phyloP scores from a whole-genome alignment of 1,284 basidiomycete genomes.

The Fomitopsis palustris region DNA sequence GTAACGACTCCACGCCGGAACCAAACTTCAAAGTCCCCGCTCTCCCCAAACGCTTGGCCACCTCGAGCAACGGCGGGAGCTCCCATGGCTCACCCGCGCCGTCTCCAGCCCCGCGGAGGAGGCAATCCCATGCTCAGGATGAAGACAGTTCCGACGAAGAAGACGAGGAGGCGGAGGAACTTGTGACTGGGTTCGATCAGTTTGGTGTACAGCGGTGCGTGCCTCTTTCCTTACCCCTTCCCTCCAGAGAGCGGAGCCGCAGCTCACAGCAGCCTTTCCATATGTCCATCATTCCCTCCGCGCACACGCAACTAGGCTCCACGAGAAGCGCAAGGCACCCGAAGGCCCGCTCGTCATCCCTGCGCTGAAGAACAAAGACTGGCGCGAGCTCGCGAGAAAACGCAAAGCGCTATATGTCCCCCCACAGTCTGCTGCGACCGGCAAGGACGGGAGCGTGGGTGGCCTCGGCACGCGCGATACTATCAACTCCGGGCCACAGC shows the following conservation, averaged over 20 bases:
- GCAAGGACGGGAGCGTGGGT: slow-evolving; percentile 74
- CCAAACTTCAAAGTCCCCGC: slow-evolving; percentile 53
- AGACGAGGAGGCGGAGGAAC: slow-evolving; percentile 55
- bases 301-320: slow-evolving; percentile 33
- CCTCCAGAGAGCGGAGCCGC: slow-evolving; percentile 33
- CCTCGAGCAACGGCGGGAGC: slow-evolving; percentile 47
- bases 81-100: slow-evolving; percentile 48
- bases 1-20: slow-evolving; percentile 48
- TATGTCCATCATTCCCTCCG: neutral
- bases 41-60: slow-evolving; percentile 50
- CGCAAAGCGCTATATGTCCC: slow-evolving; percentile 63
- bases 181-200: slow-evolving; percentile 69
- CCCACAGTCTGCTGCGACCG: slow-evolving; percentile 58
- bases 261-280: slow-evolving; percentile 56
- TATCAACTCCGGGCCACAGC: slow-evolving; percentile 67
- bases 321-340: slow-evolving; percentile 42
- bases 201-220: slow-evolving; percentile 78
- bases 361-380: slow-evolving; percentile 81
- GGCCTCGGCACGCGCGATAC: slow-evolving; percentile 70
- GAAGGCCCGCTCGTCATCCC: slow-evolving; percentile 80
- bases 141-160: slow-evolving; percentile 61
- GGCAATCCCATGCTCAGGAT: slow-evolving; percentile 27
- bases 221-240: slow-evolving; percentile 14
- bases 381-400: slow-evolving; percentile 74
- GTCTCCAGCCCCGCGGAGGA: slow-evolving; percentile 34